A percentile compares a stretch with the other conserved stretches of the same genome.
Conservation (phyloP, 805 yeast genomes). For the Starmera amethionina region DNA sequence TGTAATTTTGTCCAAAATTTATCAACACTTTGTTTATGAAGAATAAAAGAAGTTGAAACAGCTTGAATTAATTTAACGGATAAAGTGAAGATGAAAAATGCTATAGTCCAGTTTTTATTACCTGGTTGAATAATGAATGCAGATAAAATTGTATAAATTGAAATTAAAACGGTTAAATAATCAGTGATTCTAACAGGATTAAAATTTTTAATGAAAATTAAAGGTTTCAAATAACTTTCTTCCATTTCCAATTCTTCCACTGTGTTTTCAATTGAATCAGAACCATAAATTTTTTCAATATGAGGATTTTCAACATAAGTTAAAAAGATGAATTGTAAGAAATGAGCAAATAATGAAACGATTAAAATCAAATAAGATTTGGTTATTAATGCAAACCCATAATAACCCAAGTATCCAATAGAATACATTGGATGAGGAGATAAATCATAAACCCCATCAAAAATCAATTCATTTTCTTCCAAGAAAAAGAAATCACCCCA, state of each 20-base stretch:
- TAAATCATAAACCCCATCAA: constrained; percentile 83
- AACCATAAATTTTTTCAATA: constrained; percentile 68
- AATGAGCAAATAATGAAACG: constrained; percentile 67
- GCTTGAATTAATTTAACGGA: constrained; percentile 44
- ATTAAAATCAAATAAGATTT: constrained; percentile 61
- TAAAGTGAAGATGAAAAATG: constrained; percentile 21
- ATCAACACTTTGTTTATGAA: constrained; percentile 47
- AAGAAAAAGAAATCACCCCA: constrained; percentile 92
- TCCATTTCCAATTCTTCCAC: constrained; percentile 25
- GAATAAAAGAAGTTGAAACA: constrained; percentile 36
- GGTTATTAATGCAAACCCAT: constrained; percentile 71
- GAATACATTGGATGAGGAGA: constrained; percentile 93
- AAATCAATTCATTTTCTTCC: constrained; percentile 58
- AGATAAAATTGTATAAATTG: constrained; percentile 30
- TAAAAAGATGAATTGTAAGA: constrained; percentile 65
- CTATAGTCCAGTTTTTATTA: constrained; percentile 17
- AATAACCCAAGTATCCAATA: constrained; percentile 80
- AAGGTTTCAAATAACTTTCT: constrained; percentile 39
- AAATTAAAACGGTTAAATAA: constrained; percentile 34
- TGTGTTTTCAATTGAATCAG: constrained; percentile 23
- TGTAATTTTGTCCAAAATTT: constrained; percentile 58
- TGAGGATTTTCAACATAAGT: constrained; percentile 78
- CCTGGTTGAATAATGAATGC: constrained; percentile 28
- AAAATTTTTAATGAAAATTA: constrained; percentile 56
- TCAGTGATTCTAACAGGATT: constrained; percentile 58